Evolutionary conservation across 2,329 filamentous ascomycete species (phyloP).

Genomic region (Trichoderma semiorbis): DNA sequence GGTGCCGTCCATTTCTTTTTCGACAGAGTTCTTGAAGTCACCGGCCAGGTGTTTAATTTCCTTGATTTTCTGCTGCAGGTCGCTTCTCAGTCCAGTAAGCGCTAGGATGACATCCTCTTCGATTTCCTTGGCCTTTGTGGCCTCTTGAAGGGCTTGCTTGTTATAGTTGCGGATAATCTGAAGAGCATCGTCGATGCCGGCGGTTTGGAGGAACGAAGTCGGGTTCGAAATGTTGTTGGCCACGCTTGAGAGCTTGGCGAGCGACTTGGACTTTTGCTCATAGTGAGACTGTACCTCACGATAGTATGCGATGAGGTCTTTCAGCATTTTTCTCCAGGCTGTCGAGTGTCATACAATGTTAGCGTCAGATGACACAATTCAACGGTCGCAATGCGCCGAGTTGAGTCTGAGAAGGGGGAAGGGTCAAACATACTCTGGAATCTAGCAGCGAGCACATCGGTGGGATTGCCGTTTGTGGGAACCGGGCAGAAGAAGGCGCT

Average conservation of each 20-base stretch:
- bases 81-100: conserved; percentile 77
- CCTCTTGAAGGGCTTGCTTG: conserved; percentile 72
- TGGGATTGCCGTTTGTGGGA: conserved; percentile 81
- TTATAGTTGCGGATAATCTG: conserved; percentile 79
- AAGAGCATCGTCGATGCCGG: conserved; percentile 84
- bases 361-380: neutral
- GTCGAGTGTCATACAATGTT: conserved; percentile 1
- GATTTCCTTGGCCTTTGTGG: conserved; percentile 85
- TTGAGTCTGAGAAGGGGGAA: neutral
- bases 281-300: conserved; percentile 88
- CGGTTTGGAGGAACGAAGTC: conserved; percentile 70
- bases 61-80: conserved; percentile 94
- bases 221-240: conserved; percentile 77
- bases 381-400: neutral
- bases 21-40: conserved; percentile 95
- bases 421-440: conserved; percentile 69
- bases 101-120: conserved; percentile 89
- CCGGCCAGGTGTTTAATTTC: conserved; percentile 92
- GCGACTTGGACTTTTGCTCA: conserved; percentile 76
- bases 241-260: conserved; percentile 78
- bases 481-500: conserved; percentile 89
- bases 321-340: conserved; percentile 95
- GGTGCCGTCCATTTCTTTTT: conserved; percentile 88
- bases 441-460: conserved; percentile 78
- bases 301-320: conserved; percentile 91